These are phyloP conservation scores for Boletus subcaerulescens DNA, from an alignment of 768 basidiomycete species.

Conservation along the genomic window DNA sequence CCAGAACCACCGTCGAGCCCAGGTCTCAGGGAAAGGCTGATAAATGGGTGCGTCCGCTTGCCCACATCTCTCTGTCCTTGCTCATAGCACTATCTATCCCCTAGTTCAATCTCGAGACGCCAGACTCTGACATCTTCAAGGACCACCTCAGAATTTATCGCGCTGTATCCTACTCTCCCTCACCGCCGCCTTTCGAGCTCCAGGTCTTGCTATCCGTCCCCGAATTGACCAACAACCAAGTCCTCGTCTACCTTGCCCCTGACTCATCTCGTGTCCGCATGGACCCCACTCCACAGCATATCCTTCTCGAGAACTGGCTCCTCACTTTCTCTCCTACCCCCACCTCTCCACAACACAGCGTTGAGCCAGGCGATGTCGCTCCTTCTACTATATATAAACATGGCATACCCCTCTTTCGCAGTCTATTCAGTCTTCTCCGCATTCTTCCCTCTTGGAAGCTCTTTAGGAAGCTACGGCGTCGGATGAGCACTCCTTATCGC, in stretches of 20 bases:
- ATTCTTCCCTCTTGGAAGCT: constrained; percentile 77
- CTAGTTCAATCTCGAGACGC: constrained; percentile 81
- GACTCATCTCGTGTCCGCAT: constrained; percentile 60
- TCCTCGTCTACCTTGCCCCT: constrained; percentile 62
- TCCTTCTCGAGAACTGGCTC: constrained; percentile 72
- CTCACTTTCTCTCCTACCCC: constrained; percentile 43
- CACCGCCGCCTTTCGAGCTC: constrained; percentile 52
- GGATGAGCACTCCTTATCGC: constrained; percentile 35
- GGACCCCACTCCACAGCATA: constrained; percentile 63
- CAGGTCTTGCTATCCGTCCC: constrained; percentile 72
- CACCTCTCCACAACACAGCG: constrained; percentile 15
- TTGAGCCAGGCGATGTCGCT: constrained; percentile 47
- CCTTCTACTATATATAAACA: constrained; percentile 83
- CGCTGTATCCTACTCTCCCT: constrained; percentile 38
- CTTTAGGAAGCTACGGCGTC: constrained; percentile 53
- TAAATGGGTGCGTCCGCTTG: constrained; percentile 66
- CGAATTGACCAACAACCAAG: constrained; percentile 65
- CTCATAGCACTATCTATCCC: background rate
- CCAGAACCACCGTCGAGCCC: constrained; percentile 58
- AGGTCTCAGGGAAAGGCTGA: constrained; percentile 52
- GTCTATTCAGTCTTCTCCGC: constrained; percentile 63
- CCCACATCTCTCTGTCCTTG: background rate
- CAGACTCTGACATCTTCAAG: constrained; percentile 66
- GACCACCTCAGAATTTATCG: constrained; percentile 59
- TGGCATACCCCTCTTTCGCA: constrained; percentile 77